Evolutionary conservation across 2,329 filamentous ascomycete species (phyloP), one percentile per base, ranked within the genome.

Genomic region (Aspergillus oerlinghausenensis): DNA sequence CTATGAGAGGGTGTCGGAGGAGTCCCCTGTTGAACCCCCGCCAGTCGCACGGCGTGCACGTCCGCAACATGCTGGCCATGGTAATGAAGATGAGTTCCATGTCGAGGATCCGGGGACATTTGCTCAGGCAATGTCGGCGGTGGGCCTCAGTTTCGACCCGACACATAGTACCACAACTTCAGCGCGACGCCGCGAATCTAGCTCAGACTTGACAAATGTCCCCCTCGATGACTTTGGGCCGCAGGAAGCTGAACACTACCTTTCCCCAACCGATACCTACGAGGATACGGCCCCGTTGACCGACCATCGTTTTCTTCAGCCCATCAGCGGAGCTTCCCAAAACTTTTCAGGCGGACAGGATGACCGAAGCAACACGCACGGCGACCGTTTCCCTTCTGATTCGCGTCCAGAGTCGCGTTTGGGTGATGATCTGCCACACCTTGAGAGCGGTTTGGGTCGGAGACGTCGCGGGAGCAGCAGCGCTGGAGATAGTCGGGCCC

Each of bases 201-300:
- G 57, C 21, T 70, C 67, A 50, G 67, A 71, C 49, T 55, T 72
- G 43, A 60, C 70, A 56, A 66, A 65, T 52, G 56, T 71, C 21
- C 67, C 69, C 42, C 56, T 68, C 29, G 70, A 72, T 49, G 57
- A 54, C 32, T 65, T 66, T 53, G 65, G 59, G 57, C 65, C 68
- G 57, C 66, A 83, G 55, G 79, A 78, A 54, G 76, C 78, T 38
- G 77, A 79, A n/a, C 66, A 80, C 55, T 85, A 83, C 66, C 82
- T 82, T 59, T 79, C 83, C 4, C 77, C 79, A 10, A 74, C 77
- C 42, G 79, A 80, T 55, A 75, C 74, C 32, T 73, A 77, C 45
- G 79, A 84, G 60, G 79, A 84, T 70, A 81, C 84, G 68, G 73
- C 84, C 69, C 83, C 80, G 14, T 71, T 87, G 69, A 88, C 85